Base-by-base conservation (phyloP, 2,329 filamentous ascomycete genomes). In the Cadophora gregata region DNA sequence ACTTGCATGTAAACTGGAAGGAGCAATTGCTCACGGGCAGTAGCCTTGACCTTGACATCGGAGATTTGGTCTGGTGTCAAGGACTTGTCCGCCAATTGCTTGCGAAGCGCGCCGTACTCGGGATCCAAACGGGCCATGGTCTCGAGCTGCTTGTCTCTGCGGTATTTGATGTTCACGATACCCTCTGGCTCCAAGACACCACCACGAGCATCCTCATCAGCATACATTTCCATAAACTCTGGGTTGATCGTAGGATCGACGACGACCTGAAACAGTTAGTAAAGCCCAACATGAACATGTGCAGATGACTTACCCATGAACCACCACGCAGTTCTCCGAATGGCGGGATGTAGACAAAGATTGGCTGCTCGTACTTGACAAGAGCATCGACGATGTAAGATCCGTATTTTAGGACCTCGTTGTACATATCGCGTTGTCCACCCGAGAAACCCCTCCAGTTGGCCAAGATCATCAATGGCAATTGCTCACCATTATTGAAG, bases 371-470 rank as follows among this genome's bases (percentile, higher is more conserved):
- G 78, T 93, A 99, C 83, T 97, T 97, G 85, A 97, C 93, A 58
- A 99, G 90, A 64, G 95, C 95, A 77, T 99, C 96, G 74, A 99
- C 96, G 77, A 99, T 99, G 86, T 96, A 98, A 21, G 95, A 97
- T 78, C 96, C 96, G 77, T 99, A 99, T 86, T 99, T 99, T 81
- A 99, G 89, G 19, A 99, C 96, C 83, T 99, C 96, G 83, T 98
- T 97, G 89, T 96, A 99, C 96, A 99, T 99, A 82, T 99, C 96
- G 74, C 95, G 93, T 83, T 99, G 96, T 72, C 96, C 96, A 84
- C 96, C 96, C 73, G 96, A 99, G 93, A 99, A 99, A 85, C 96
- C 96, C 89, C 96, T 91, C 96, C 96, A 99, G 87, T 99, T 99
- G 82, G 96, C 96, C 71, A 99, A 89, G 78, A 99, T 99, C 93